These are phyloP conservation scores for Cercospora sp. DNA, from an alignment of 2,329 filamentous ascomycete genomes.

Conservation along the genomic window DNA sequence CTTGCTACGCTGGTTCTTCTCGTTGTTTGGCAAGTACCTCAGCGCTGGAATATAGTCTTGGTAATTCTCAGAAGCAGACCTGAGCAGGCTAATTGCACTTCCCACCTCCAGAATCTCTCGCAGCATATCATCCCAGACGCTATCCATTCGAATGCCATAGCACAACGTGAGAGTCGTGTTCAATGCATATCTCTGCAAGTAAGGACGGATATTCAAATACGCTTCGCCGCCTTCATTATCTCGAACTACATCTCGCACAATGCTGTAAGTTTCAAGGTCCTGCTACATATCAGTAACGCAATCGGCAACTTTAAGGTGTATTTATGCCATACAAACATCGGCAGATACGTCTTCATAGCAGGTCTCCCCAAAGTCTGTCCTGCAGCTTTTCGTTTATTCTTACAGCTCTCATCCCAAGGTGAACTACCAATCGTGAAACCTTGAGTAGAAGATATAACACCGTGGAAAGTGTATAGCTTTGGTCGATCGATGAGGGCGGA, in stretches of 20 bases:
- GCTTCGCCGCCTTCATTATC: slow-evolving; percentile 46
- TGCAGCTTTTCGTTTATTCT: slow-evolving; percentile 55
- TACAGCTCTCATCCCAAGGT: slow-evolving; percentile 56
- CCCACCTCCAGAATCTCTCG: slow-evolving; percentile 56
- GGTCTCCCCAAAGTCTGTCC: slow-evolving; percentile 50
- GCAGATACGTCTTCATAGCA: slow-evolving; percentile 50
- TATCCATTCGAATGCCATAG: slow-evolving; percentile 58
- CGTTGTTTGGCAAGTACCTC: slow-evolving; percentile 54
- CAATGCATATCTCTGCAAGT: slow-evolving; percentile 56
- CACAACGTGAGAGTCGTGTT: slow-evolving; percentile 58
- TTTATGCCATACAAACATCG: slow-evolving; percentile 46
- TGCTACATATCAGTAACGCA: background rate
- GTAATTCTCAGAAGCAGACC: slow-evolving; percentile 55
- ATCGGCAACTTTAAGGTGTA: background rate
- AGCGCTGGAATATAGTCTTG: slow-evolving; percentile 56
- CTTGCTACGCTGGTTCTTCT: slow-evolving; percentile 51
- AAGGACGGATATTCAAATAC: slow-evolving; percentile 49
- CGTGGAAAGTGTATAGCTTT: slow-evolving; percentile 57
- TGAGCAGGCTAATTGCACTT: slow-evolving; percentile 52
- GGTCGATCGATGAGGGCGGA: slow-evolving; percentile 50
- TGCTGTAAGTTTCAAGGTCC: slow-evolving; percentile 55
- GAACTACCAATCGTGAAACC: slow-evolving; percentile 58
- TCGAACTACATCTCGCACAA: slow-evolving; percentile 49
- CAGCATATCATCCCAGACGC: slow-evolving; percentile 53
- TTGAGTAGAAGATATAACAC: slow-evolving; percentile 53